Evolutionary conservation across 371 early-diverging fungal species (phyloP), one percentile per base, ranked within the genome.

Genomic region (Mortierella sp.): DNA sequence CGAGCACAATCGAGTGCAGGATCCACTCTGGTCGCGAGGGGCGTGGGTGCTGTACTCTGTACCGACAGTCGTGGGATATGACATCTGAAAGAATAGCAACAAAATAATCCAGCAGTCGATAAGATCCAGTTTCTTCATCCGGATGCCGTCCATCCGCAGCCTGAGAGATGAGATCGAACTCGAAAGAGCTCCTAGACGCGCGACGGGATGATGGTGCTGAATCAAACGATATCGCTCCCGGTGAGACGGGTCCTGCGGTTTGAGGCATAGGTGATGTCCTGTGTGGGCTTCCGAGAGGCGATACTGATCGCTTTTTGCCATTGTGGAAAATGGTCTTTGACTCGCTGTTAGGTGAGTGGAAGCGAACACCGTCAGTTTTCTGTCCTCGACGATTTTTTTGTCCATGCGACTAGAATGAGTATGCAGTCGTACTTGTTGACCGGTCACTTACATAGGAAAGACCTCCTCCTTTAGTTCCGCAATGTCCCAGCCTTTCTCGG

Each of bases 11-110:
- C 1, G 84, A 73, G 49, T 88, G 89, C 51, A 87, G 72, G 8
- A 78, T 78, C 66, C 76, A 86, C 0, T 86, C 84, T 13, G 89
- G 89, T 19, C 86, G 79, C 7, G 86, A 83, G 21, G 89, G 89
- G 24, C 84, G 83, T 4, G 85, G 84, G 42, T 83, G 79, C 9
- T 81, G 73, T 13, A 83, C 62, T 48, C 64, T 81, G 65, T 82
- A 88, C n/a, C 83, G 83, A 61, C 85, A 83, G 48, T 88, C 89
- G 43, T 88, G 85, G 0, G 82, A 64, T 9, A 88, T 72, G 8
- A 88, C 54, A 43, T 88, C 89, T 28, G 82, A 80, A 14, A 88
- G 54, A 2, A 80, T 67, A 8, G 71, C 55, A 28, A 85, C 55
- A 42, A 88, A 60, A 30, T 58, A 60, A 28, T 78, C 78, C 49